These are phyloP conservation scores for Xerocomus potaroensis DNA, from an alignment of 768 basidiomycete genomes.

Conservation along the genomic window DNA sequence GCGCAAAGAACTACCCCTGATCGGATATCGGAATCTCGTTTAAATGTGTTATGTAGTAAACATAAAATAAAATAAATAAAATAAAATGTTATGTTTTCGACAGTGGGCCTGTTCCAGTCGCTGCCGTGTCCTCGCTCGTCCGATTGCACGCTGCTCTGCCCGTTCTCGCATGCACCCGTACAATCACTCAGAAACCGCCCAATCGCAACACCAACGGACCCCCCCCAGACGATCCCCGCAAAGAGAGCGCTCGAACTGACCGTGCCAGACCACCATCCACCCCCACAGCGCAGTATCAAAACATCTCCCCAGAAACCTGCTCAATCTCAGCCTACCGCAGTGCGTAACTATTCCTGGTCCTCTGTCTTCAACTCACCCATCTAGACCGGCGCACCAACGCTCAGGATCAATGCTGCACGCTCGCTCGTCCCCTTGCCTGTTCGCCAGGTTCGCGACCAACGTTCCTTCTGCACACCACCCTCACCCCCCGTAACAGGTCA, in stretches of 20 bases:
- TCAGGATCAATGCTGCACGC: slow-evolving; percentile 60
- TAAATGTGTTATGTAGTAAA: too few species aligned
- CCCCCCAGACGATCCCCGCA: slow-evolving; percentile 34
- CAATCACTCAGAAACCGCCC: slow-evolving; percentile 20
- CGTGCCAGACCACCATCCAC: slow-evolving; percentile 35
- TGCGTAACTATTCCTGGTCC: too few species aligned
- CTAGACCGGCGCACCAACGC: slow-evolving; percentile 59
- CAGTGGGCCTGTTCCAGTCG: slow-evolving; percentile 51
- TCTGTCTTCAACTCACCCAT: neutral
- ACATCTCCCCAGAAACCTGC: slow-evolving; percentile 38
- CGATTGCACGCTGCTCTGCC: slow-evolving; percentile 52
- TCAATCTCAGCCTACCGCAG: slow-evolving; percentile 37
- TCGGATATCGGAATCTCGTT: too few species aligned
- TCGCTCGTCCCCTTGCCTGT: slow-evolving; percentile 72
- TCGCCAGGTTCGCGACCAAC: slow-evolving; percentile 52
- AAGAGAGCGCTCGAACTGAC: slow-evolving; percentile 43
- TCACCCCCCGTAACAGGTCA: slow-evolving; percentile 41
- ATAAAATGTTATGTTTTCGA: slow-evolving; percentile 67
- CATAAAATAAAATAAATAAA: too few species aligned
- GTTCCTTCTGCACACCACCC: too few species aligned
- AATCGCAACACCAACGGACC: neutral
- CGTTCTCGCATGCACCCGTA: slow-evolving; percentile 59
- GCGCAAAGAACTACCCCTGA: too few species aligned
- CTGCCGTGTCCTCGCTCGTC: slow-evolving; percentile 54
- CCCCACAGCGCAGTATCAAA: slow-evolving; percentile 58